Percentiles rank a stretch among this genome's conserved stretches.
These are phyloP conservation scores for Arabis hirsuta DNA, from an alignment of 345 rosid genomes.

Conservation along the genomic window DNA sequence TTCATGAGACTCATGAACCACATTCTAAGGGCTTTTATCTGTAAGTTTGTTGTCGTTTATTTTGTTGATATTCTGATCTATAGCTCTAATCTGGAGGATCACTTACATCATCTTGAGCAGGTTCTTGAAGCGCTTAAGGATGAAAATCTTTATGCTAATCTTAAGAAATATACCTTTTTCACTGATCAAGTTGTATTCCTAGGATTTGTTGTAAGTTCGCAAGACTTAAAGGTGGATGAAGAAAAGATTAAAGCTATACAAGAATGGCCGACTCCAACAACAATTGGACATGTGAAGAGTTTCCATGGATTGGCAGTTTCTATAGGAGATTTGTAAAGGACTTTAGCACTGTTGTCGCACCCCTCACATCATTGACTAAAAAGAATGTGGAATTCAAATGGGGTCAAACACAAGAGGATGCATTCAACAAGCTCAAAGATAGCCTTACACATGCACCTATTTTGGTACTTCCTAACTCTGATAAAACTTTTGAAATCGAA, in stretches of 20 bases:
- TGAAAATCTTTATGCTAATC: too few species aligned
- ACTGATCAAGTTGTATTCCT: too few species aligned
- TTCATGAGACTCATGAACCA: too few species aligned
- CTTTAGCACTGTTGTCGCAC: background rate
- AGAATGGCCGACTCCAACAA: background rate
- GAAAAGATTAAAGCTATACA: background rate
- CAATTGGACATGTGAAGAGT: background rate
- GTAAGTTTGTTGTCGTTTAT: too few species aligned
- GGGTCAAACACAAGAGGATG: background rate
- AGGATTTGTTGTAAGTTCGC: background rate
- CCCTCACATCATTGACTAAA: background rate
- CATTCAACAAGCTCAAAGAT: background rate
- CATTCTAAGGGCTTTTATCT: too few species aligned
- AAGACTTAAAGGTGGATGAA: too few species aligned
- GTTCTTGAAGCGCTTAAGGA: too few species aligned
- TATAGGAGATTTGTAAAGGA: background rate
- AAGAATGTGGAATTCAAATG: background rate
- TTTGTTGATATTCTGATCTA: too few species aligned
- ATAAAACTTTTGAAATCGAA: background rate
- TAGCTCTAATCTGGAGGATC: too few species aligned
- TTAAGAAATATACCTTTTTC: too few species aligned
- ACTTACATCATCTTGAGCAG: too few species aligned
- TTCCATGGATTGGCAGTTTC: too few species aligned
- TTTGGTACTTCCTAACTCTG: background rate
- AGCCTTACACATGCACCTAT: background rate